phyloP scores from a whole-genome alignment of 2,329 filamentous ascomycete genomes.

The Colletotrichum horii region DNA sequence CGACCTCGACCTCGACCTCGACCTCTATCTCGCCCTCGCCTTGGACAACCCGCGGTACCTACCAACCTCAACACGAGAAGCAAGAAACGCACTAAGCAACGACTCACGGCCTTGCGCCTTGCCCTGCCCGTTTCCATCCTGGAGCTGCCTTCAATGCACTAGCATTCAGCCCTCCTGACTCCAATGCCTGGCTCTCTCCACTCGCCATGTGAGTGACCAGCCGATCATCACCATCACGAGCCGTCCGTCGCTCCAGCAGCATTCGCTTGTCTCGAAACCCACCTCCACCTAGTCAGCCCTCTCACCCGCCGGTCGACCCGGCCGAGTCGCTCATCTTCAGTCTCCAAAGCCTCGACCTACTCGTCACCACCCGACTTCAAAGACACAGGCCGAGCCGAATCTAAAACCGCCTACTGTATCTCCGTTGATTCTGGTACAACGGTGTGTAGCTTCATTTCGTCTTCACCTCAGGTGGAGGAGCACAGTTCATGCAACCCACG shows the following conservation, averaged over 20 bases:
- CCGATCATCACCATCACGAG: not conserved
- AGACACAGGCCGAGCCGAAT: not conserved
- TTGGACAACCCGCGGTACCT: not conserved
- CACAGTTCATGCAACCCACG: not conserved
- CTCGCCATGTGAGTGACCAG: not conserved
- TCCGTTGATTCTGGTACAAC: not conserved
- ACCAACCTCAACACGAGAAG: slow-evolving; percentile 5
- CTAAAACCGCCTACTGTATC: not conserved
- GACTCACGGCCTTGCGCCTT: not conserved
- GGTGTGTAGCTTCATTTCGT: not conserved
- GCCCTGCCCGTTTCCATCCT: not conserved
- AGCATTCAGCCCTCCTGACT: not conserved
- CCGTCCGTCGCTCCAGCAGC: not conserved
- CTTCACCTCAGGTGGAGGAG: not conserved
- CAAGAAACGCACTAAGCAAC: slow-evolving; percentile 12
- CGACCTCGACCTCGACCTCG: not conserved
- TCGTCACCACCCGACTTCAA: not conserved
- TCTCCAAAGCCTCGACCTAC: not conserved
- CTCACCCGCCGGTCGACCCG: not conserved
- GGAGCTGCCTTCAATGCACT: not conserved
- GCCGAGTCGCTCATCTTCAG: not conserved
- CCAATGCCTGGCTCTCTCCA: slow-evolving; percentile 3
- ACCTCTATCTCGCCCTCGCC: not conserved
- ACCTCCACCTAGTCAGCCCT: not conserved
- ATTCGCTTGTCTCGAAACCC: not conserved